Conservation (phyloP, 148 eudicot species). For the Mesembryanthemum crystallinum region DNA sequence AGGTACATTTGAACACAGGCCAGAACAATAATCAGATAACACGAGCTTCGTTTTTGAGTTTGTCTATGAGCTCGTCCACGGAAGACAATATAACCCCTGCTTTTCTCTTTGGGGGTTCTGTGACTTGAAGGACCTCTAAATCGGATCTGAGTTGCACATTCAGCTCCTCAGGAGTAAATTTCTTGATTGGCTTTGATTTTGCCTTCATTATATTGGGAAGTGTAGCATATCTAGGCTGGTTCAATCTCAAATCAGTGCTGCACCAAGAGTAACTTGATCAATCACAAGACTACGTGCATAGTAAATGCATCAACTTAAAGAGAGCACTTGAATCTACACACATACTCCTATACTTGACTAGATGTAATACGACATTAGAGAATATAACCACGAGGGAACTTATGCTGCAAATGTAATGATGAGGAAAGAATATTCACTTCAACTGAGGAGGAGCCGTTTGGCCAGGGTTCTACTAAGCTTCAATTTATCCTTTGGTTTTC, state of each 20-base stretch:
- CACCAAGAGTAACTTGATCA: slow-evolving; percentile 20
- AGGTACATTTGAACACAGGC: not conserved
- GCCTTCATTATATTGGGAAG: slow-evolving; percentile 96
- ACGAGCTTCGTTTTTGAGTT: slow-evolving; percentile 88
- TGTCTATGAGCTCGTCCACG: slow-evolving; percentile 86
- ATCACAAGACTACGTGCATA: no score
- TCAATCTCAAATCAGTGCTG: slow-evolving; percentile 95
- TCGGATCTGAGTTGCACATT: slow-evolving; percentile 70
- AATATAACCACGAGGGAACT: no score
- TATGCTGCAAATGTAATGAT: no score
- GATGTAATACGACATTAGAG: no score
- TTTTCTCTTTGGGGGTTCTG: slow-evolving; percentile 92
- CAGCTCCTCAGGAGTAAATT: slow-evolving; percentile 63
- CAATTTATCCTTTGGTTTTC: no score
- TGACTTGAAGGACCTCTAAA: slow-evolving; percentile 71
- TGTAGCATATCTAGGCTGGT: slow-evolving; percentile 98
- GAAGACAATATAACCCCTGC: slow-evolving; percentile 85
- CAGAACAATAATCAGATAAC: slow-evolving; percentile 43
- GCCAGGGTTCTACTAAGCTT: no score
- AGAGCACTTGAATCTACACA: not conserved
- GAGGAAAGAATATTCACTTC: no score
- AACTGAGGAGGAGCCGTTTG: no score
- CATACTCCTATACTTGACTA: no score
- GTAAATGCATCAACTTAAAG: not conserved
- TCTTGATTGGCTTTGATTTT: slow-evolving; percentile 80